These are phyloP conservation scores for Syncephalastrum contaminatum DNA, from an alignment of 371 early-diverging fungal genomes.

Conservation along the genomic window DNA sequence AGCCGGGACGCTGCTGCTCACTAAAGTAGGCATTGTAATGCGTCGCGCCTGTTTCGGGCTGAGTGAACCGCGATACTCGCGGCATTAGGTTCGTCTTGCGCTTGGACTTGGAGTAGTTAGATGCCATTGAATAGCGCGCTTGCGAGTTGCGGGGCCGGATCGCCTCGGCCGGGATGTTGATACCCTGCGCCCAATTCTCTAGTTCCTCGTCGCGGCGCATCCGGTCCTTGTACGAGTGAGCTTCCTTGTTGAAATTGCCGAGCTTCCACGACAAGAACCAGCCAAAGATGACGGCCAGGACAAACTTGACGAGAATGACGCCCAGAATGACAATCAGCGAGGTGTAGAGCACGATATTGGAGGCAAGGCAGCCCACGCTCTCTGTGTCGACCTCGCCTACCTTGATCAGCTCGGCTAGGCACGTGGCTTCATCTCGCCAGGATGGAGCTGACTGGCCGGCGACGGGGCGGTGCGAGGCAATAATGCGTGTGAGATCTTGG, in stretches of 20 bases:
- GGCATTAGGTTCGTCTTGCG: constrained; percentile 32
- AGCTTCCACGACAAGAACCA: constrained; percentile 69
- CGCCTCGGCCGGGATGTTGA: constrained; percentile 44
- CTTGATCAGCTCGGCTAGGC: constrained; percentile 64
- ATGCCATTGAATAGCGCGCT: constrained; percentile 1
- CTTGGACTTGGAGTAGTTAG: constrained; percentile 3
- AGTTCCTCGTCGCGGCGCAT: constrained; percentile 57
- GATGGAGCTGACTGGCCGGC: neutral
- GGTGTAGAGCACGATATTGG: constrained; percentile 59
- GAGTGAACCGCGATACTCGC: constrained; percentile 44
- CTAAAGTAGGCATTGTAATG: constrained; percentile 26
- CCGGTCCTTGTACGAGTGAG: constrained; percentile 47
- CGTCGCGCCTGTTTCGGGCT: constrained; percentile 40
- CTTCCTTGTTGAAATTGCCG: constrained; percentile 56
- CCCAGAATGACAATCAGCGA: constrained; percentile 58
- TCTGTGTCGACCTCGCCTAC: constrained; percentile 79
- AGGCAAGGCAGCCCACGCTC: constrained; percentile 69
- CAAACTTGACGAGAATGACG: constrained; percentile 63
- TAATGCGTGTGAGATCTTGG: constrained; percentile 40
- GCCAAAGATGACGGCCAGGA: constrained; percentile 75
- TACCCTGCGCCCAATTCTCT: constrained; percentile 60
- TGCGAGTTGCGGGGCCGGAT: constrained; percentile 25
- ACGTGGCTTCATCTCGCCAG: constrained; percentile 51
- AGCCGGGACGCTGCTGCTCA: constrained; percentile 19
- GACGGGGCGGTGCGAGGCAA: constrained; percentile 20